These are phyloP conservation scores for Auricularia auricula-judae DNA, from an alignment of 768 basidiomycete genomes.

Conservation along the genomic window DNA sequence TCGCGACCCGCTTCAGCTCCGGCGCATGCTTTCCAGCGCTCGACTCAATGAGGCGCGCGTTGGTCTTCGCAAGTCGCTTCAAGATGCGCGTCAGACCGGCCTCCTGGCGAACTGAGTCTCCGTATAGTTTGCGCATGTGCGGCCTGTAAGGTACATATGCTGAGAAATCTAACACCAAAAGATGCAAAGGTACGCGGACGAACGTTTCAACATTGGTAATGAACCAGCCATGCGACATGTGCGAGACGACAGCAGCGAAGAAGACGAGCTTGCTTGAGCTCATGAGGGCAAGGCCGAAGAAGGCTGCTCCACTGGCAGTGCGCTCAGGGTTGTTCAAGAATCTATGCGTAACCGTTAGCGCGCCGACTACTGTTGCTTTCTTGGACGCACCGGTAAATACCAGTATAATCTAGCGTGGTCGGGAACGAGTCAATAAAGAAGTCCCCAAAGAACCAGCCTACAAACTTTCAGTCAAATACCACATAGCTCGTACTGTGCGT, in stretches of 20 bases:
- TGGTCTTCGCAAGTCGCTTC: conserved; percentile 80
- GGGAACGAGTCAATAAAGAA: conserved; percentile 96
- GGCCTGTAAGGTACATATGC: conserved; percentile 41
- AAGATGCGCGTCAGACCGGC: conserved; percentile 98
- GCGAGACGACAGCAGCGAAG: conserved; percentile 69
- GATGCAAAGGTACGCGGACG: conserved; percentile 18
- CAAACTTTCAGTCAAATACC: background rate
- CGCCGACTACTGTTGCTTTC: background rate
- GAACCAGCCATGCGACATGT: conserved; percentile 95
- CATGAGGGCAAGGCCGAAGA: conserved; percentile 87
- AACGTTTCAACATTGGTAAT: conserved; percentile 84
- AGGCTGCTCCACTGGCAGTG: conserved; percentile 88
- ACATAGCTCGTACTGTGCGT: conserved; percentile 9
- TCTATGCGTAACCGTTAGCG: conserved; percentile 23
- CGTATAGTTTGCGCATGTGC: conserved; percentile 97
- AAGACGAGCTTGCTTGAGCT: conserved; percentile 90
- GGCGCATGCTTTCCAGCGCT: conserved; percentile 74
- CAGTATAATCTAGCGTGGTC: conserved; percentile 83
- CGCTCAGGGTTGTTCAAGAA: conserved; percentile 89
- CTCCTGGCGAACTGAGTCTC: conserved; percentile 85
- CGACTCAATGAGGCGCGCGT: conserved; percentile 63
- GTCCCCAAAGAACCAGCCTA: conserved; percentile 98
- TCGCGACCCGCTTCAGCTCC: conserved; percentile 71
- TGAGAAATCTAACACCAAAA: background rate
- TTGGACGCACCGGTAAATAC: conserved; percentile 79